A percentile compares a stretch with the other conserved stretches of the same genome.
phyloP scores from a whole-genome alignment of 129 eudicot species.

The Centrapalus pauciflorus region DNA sequence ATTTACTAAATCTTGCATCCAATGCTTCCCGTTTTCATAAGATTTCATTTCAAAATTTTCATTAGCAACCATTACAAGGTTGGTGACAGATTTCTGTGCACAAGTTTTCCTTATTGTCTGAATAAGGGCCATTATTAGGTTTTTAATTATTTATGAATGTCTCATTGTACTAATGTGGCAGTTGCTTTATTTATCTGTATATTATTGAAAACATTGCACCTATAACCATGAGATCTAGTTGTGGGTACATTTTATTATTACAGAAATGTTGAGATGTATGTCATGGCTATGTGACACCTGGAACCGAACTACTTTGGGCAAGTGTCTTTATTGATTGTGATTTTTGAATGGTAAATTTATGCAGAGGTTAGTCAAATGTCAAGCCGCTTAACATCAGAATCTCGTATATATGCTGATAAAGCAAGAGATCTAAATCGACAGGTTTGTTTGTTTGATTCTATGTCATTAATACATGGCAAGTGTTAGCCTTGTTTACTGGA shows the following conservation, averaged over 20 bases:
- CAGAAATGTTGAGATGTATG: neutral
- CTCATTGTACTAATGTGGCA: neutral
- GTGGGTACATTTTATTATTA: neutral
- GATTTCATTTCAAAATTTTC: neutral
- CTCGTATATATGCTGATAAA: slow-evolving; percentile 95
- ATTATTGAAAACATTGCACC: neutral
- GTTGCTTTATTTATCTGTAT: neutral
- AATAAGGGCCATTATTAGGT: neutral
- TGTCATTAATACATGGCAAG: neutral
- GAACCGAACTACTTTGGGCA: neutral
- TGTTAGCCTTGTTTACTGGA: too few relatives aligned
- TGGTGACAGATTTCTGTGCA: neutral
- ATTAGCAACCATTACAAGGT: neutral
- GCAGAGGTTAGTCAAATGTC: slow-evolving; percentile 99
- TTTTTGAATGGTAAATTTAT: slow-evolving; percentile 20
- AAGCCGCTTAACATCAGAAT: slow-evolving; percentile 95
- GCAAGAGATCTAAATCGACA: slow-evolving; percentile 94
- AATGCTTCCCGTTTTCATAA: neutral
- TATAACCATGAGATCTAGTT: neutral
- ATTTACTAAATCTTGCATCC: too few relatives aligned
- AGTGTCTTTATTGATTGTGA: neutral
- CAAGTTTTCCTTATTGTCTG: neutral
- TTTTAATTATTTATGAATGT: neutral
- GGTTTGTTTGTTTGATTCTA: slow-evolving; percentile 43
- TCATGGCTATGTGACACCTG: neutral